Evolutionary conservation across 345 rosid species (phyloP).

Genomic region (Eucalyptus grandis): DNA sequence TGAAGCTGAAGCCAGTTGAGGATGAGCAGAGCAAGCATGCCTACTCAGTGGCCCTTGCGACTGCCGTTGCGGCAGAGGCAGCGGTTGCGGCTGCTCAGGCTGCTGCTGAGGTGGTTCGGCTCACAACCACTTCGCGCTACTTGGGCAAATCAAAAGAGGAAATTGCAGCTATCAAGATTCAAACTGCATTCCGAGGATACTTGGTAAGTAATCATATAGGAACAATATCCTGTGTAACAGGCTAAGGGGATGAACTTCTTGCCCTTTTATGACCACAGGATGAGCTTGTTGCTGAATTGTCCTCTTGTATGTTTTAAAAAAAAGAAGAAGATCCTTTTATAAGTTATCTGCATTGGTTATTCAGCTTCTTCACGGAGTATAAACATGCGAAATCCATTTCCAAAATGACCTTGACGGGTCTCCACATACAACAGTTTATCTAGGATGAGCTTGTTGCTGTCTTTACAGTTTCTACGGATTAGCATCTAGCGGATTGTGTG

Average conservation of each 20-base stretch:
- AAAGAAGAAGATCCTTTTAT: background rate
- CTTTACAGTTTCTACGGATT: background rate
- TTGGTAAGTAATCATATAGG: slow-evolving; percentile 16
- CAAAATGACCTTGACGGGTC: background rate
- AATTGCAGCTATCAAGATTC: slow-evolving; percentile 63
- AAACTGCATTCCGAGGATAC: slow-evolving; percentile 67
- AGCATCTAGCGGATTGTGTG: background rate
- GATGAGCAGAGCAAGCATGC: slow-evolving; percentile 54
- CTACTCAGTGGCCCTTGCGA: slow-evolving; percentile 55
- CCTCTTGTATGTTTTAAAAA: background rate
- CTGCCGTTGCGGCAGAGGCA: slow-evolving; percentile 58
- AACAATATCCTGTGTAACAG: background rate
- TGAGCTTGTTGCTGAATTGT: background rate
- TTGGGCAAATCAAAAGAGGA: slow-evolving; percentile 58
- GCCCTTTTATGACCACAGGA: background rate
- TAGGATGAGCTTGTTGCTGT: background rate
- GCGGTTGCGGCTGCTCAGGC: slow-evolving; percentile 54
- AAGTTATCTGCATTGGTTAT: background rate
- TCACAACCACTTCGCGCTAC: slow-evolving; percentile 24
- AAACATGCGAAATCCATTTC: background rate
- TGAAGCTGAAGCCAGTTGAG: slow-evolving; percentile 27
- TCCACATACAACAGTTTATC: background rate
- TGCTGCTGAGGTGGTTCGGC: slow-evolving; percentile 55
- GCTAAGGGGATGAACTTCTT: background rate
- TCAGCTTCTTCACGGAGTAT: background rate